Evolutionary conservation across 495 filamentous ascomycete genomes (phyloP).

Genomic region (Chaetomidium leptoderma): DNA sequence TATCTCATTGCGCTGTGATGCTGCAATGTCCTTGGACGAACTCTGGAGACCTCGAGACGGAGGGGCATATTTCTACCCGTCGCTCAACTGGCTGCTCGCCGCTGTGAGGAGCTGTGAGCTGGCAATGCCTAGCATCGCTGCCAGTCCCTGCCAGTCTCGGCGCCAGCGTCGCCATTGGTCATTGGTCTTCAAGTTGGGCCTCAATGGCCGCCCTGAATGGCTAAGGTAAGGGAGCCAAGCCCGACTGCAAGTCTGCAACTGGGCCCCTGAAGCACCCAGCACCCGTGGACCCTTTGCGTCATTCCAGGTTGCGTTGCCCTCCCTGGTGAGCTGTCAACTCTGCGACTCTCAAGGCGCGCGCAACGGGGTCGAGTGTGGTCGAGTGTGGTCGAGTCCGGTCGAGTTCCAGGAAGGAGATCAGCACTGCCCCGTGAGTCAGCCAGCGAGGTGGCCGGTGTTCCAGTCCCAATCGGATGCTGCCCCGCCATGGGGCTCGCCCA

Average conservation of each 20-base stretch:
- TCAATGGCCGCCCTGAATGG: conserved; percentile 17
- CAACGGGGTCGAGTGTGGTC: no score
- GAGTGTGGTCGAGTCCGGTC: no score
- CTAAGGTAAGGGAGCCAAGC: conserved; percentile 3
- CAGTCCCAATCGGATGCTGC: conserved; percentile 21
- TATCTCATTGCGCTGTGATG: conserved; percentile 22
- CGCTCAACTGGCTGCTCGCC: background rate
- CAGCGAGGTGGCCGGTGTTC: conserved; percentile 8
- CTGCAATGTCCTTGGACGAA: conserved; percentile 14
- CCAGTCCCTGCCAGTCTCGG: background rate
- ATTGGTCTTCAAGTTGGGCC: conserved; percentile 15
- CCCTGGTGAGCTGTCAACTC: conserved; percentile 9
- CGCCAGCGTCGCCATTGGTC: conserved; percentile 11
- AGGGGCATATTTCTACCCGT: conserved; percentile 14
- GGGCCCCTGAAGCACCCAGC: conserved; percentile 1
- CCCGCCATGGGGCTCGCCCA: conserved; percentile 12
- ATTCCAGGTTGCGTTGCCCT: conserved; percentile 2
- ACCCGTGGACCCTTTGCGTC: no score
- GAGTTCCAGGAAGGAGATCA: background rate
- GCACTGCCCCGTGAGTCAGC: conserved; percentile 11
- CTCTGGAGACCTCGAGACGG: background rate
- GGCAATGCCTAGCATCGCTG: conserved; percentile 5
- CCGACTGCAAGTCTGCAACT: background rate
- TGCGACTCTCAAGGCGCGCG: background rate
- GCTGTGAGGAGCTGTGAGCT: conserved; percentile 3